A percentile compares a stretch with the other conserved stretches of the same genome.
These are phyloP conservation scores for Scheffersomyces ergatensis DNA, from an alignment of 805 yeast species.

Conservation along the genomic window DNA sequence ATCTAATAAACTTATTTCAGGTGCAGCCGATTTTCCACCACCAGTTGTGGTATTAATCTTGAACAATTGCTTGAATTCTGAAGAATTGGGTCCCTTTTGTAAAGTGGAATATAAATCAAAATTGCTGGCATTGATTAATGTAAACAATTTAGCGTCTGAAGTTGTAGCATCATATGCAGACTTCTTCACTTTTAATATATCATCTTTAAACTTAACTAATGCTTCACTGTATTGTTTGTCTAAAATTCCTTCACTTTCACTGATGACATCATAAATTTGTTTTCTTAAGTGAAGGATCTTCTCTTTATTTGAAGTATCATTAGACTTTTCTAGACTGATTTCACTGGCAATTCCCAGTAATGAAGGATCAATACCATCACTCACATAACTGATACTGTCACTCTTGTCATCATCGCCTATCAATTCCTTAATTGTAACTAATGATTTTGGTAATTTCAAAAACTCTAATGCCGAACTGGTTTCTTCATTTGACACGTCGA, in stretches of 20 bases:
- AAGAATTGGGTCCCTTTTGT: slow-evolving; percentile 41
- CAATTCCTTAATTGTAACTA: slow-evolving; percentile 52
- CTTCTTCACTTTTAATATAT: slow-evolving; percentile 54
- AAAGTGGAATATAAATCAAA: slow-evolving; percentile 21
- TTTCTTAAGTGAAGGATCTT: slow-evolving; percentile 29
- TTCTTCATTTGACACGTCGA: slow-evolving; percentile 78
- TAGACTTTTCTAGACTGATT: slow-evolving; percentile 21
- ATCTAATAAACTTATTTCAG: slow-evolving; percentile 59
- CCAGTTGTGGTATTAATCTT: slow-evolving; percentile 4
- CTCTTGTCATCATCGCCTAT: slow-evolving; percentile 11
- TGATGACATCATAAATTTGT: slow-evolving; percentile 33
- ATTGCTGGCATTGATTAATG: slow-evolving; percentile 38
- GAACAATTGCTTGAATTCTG: slow-evolving; percentile 36
- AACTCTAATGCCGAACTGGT: slow-evolving; percentile 76
- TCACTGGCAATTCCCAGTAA: slow-evolving; percentile 1
- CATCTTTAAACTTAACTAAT: slow-evolving; percentile 39
- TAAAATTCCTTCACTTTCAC: slow-evolving; percentile 26
- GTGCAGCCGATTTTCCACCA: slow-evolving; percentile 2
- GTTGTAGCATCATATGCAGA: slow-evolving; percentile 59
- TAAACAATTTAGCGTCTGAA: slow-evolving; percentile 55
- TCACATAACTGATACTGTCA: not conserved
- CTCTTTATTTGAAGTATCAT: slow-evolving; percentile 32
- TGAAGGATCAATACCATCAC: not conserved
- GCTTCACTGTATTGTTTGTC: slow-evolving; percentile 1
- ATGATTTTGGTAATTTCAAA: slow-evolving; percentile 68